Evolutionary conservation across 2,329 filamentous ascomycete species (phyloP).

Genomic region (Neonectria hederae): DNA sequence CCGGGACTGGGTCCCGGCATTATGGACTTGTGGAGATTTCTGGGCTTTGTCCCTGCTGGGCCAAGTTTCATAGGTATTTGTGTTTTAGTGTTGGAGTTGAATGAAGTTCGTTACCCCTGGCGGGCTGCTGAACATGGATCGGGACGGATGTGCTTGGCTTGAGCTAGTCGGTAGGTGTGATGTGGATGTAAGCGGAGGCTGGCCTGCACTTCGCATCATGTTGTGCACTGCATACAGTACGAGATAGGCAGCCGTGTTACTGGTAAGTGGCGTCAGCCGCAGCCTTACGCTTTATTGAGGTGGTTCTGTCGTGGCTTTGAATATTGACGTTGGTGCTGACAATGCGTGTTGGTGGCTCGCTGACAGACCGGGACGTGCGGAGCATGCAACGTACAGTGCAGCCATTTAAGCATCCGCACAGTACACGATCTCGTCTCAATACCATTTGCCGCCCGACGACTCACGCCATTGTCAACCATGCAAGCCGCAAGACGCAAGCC

Average conservation of each 20-base stretch:
- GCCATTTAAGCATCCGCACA: not conserved
- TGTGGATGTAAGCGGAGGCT: not conserved
- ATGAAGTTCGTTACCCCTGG: not conserved
- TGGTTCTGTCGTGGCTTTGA: not conserved
- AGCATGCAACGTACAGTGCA: not conserved
- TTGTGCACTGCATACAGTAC: not conserved
- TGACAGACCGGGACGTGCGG: not conserved
- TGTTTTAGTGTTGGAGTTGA: not conserved
- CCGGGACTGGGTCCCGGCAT: not conserved
- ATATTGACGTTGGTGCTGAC: not conserved
- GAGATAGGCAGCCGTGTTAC: not conserved
- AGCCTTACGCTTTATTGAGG: not conserved
- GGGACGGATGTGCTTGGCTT: not conserved
- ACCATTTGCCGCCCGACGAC: not conserved
- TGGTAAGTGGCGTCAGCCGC: not conserved
- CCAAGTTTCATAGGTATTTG: not conserved
- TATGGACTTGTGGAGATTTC: not conserved
- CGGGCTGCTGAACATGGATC: not conserved
- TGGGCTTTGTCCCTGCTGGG: not conserved
- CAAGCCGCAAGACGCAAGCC: not conserved
- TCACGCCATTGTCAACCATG: not conserved
- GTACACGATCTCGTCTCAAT: not conserved
- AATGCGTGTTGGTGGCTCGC: not conserved
- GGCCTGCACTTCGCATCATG: not conserved
- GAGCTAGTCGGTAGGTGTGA: not conserved